These are phyloP conservation scores for Leptosphaerulina australis DNA, from an alignment of 2,329 filamentous ascomycete species.

Conservation along the genomic window DNA sequence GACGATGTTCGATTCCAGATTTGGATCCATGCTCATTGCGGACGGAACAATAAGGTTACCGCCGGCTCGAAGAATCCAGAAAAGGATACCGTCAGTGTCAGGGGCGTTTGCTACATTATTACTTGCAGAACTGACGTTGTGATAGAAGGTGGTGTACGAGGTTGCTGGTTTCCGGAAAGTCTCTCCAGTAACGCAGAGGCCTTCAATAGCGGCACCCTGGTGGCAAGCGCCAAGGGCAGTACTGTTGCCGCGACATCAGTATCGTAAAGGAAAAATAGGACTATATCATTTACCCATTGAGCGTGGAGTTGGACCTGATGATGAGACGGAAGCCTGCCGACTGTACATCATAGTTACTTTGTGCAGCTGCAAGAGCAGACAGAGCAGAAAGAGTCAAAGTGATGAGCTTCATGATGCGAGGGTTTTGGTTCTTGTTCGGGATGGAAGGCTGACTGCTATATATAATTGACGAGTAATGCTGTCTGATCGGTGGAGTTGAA, in stretches of 20 bases:
- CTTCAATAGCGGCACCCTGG: conserved; percentile 55
- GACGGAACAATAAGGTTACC: conserved; percentile 22
- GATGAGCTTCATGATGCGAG: conserved; percentile 14
- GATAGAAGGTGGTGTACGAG: conserved; percentile 34
- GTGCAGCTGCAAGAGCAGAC: conserved; percentile 11
- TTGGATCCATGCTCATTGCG: conserved; percentile 40
- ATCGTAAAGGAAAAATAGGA: background rate
- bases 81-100: conserved; percentile 23
- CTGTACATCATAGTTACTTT: conserved; percentile 18
- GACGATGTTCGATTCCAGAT: conserved; percentile 48
- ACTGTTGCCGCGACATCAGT: too few species aligned
- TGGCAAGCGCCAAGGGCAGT: conserved; percentile 45
- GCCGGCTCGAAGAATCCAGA: conserved; percentile 18
- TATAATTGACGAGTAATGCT: background rate
- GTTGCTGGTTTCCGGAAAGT: conserved; percentile 11
- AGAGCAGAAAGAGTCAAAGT: conserved; percentile 10
- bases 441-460: background rate
- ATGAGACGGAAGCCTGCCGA: conserved; percentile 32
- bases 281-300: conserved; percentile 21
- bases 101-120: conserved; percentile 5
- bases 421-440: background rate
- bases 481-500: background rate
- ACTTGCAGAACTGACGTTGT: conserved; percentile 33
- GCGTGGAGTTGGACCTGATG: conserved; percentile 24
- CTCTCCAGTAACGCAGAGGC: conserved; percentile 34